These are phyloP conservation scores for Trifolium dubium DNA, from an alignment of 306 rosid genomes.

Conservation along the genomic window DNA sequence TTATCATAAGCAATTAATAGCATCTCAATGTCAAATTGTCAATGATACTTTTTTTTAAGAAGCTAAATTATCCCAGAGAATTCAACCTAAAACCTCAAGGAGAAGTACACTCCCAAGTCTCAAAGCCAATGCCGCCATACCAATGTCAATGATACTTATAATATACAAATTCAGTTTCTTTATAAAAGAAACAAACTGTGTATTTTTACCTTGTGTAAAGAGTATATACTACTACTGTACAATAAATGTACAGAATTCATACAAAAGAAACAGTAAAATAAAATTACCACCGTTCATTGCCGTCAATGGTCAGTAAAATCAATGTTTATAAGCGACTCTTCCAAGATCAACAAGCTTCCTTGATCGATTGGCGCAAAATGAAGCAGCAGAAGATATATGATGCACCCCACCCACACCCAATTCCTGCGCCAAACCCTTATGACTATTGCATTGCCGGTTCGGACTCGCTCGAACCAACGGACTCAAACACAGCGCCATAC, in stretches of 20 bases:
- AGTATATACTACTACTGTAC: neutral
- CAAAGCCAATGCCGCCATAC: too few relatives aligned
- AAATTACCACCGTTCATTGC: neutral
- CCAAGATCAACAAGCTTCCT: constrained; percentile 48
- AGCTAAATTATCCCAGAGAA: too few relatives aligned
- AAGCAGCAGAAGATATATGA: constrained; percentile 30
- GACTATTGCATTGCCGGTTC: constrained; percentile 46
- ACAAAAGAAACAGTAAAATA: neutral
- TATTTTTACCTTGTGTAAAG: neutral
- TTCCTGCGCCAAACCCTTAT: constrained; percentile 39
- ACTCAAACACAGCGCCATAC: constrained; percentile 73
- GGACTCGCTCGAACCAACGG: constrained; percentile 90
- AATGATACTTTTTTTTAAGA: too few relatives aligned
- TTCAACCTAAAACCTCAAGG: too few relatives aligned
- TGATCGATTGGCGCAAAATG: constrained; percentile 38
- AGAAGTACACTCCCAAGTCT: too few relatives aligned
- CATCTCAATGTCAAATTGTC: neutral
- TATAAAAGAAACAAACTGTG: neutral
- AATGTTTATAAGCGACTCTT: constrained; percentile 33
- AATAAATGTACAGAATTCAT: neutral
- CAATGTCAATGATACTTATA: too few relatives aligned
- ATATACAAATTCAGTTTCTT: neutral
- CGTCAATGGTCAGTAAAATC: neutral
- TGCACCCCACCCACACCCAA: constrained; percentile 37
- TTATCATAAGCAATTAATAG: neutral